phyloP scores from a whole-genome alignment of 139 green algal species.

The Astrephomene gubernaculifera region DNA sequence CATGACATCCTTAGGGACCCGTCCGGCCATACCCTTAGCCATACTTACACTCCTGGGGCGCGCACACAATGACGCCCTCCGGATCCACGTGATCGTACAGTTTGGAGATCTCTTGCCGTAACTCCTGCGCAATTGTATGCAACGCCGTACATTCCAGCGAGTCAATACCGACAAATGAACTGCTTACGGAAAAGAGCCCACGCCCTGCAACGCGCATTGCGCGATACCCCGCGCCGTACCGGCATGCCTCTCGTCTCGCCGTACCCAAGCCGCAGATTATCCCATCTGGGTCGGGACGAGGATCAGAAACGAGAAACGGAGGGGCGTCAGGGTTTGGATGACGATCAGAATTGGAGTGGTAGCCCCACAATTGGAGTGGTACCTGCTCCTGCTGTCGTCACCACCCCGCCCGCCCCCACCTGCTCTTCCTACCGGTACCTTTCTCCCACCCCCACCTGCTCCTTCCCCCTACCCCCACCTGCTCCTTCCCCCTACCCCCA shows the following conservation, averaged over 20 bases:
- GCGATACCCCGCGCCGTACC: too few species aligned
- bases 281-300: constrained; percentile 52
- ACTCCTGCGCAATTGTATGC: constrained; percentile 33
- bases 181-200: too few species aligned
- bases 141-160: not conserved
- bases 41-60: constrained; percentile 61
- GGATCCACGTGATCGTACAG: constrained; percentile 55
- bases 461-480: not conserved
- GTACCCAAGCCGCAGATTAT: constrained; percentile 67
- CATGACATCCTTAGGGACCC: too few species aligned
- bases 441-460: too few species aligned
- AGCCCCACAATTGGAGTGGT: not conserved
- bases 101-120: constrained; percentile 61
- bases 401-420: not conserved
- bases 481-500: not conserved
- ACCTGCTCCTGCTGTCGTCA: not conserved
- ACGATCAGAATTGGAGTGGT: not conserved
- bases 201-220: too few species aligned
- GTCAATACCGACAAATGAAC: too few species aligned
- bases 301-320: not conserved
- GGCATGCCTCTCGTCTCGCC: constrained; percentile 72
- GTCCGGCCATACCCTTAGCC: too few species aligned
- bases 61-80: constrained; percentile 61
- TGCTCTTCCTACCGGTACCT: not conserved
- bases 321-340: not conserved